Evolutionary conservation across 2,329 filamentous ascomycete species (phyloP).

Genomic region (Leptographium flavum): DNA sequence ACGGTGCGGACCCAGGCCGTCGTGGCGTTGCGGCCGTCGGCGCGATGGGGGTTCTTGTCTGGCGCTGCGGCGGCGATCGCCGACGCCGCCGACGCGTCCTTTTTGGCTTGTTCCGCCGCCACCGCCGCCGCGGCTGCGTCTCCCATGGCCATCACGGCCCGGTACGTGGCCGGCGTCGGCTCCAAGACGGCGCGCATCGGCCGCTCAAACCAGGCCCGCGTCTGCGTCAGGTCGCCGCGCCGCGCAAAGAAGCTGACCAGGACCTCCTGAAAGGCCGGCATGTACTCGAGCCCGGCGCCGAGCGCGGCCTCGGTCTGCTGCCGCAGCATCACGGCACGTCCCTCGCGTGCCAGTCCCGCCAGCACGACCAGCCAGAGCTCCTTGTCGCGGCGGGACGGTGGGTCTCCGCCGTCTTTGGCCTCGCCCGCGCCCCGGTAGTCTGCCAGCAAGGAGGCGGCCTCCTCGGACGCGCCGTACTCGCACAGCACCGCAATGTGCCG

Average conservation of each 20-base stretch:
- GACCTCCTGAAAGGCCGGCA: slow-evolving; percentile 31
- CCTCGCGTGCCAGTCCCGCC: slow-evolving; percentile 46
- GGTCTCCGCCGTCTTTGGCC: slow-evolving; percentile 6
- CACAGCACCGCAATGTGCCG: slow-evolving; percentile 36
- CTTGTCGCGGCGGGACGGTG: slow-evolving; percentile 13
- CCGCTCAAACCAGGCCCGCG: slow-evolving; percentile 53
- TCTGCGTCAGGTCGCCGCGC: slow-evolving; percentile 41
- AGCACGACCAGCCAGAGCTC: slow-evolving; percentile 37
- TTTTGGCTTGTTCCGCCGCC: slow-evolving; percentile 17
- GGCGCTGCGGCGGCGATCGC: too few relatives aligned
- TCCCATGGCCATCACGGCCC: slow-evolving; percentile 40
- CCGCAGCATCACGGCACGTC: slow-evolving; percentile 41
- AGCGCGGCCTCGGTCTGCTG: slow-evolving; percentile 25
- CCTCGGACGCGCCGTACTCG: slow-evolving; percentile 36
- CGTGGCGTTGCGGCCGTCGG: too few relatives aligned
- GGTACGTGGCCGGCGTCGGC: slow-evolving; percentile 32
- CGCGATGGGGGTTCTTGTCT: too few relatives aligned
- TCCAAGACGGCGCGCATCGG: slow-evolving; percentile 26
- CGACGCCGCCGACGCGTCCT: too few relatives aligned
- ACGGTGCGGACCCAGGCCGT: slow-evolving; percentile 49
- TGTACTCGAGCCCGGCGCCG: slow-evolving; percentile 28
- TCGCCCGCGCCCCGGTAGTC: slow-evolving; percentile 16
- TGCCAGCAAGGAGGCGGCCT: slow-evolving; percentile 32
- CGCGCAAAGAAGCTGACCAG: slow-evolving; percentile 50
- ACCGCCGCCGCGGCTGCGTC: slow-evolving; percentile 10